phyloP scores from a whole-genome alignment of 192 early-diverging fungal genomes.

The Gamsiella multidivaricata region DNA sequence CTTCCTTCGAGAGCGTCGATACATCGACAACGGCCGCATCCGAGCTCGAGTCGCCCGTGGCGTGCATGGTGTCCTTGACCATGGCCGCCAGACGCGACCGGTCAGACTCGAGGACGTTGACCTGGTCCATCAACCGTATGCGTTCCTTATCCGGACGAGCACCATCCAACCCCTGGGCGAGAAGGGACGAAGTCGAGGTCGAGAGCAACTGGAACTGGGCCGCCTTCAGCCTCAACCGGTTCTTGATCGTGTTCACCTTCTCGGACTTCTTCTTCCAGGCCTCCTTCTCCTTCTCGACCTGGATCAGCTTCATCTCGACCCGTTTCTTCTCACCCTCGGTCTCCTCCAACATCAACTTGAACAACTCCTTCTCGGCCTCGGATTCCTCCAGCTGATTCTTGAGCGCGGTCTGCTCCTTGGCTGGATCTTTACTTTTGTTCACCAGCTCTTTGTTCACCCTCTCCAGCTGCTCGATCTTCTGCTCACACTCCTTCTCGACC shows the following conservation, averaged over 20 bases:
- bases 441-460: conserved; percentile 25
- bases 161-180: conserved; percentile 22
- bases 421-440: conserved; percentile 28
- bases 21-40: neutral
- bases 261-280: conserved; percentile 18
- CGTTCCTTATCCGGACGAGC: conserved; percentile 34
- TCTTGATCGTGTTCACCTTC: conserved; percentile 33
- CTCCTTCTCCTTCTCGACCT: conserved; percentile 36
- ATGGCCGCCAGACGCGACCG: conserved; percentile 41
- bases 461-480: conserved; percentile 25
- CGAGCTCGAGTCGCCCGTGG: neutral
- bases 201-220: conserved; percentile 44
- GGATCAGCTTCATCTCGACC: conserved; percentile 22
- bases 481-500: conserved; percentile 21
- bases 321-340: conserved; percentile 44
- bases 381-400: conserved; percentile 40
- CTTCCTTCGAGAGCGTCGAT: conserved; percentile 17
- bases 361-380: conserved; percentile 42
- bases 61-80: conserved; percentile 43
- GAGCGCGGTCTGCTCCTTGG: conserved; percentile 32
- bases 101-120: conserved; percentile 33
- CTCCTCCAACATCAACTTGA: conserved; percentile 50
- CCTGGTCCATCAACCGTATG: conserved; percentile 32
- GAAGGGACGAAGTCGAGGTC: conserved; percentile 26
- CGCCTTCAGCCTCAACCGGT: conserved; percentile 24